Base-by-base conservation (phyloP, 1,284 basidiomycete species). In the Apiotrichum laibachii region DNA sequence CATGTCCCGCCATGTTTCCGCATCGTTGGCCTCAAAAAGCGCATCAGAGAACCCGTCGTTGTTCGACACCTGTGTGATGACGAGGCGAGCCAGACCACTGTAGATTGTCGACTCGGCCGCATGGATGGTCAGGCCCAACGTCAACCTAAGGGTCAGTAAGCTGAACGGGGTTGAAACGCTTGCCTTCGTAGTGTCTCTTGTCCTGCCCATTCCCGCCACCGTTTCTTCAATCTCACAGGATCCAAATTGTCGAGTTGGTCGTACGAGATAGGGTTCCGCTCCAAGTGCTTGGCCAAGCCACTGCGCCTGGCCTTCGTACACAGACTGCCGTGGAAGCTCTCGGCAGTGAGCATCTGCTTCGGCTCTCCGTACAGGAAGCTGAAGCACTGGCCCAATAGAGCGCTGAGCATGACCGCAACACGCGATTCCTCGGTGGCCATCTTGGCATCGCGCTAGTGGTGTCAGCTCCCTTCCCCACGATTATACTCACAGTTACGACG, bases 371-470 rank as follows among this genome's bases (percentile, higher is more conserved):
- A 47, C 5, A 61, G 26, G 22, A 61, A 61, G 39, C 55, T 54
- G 37, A 61, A 57, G n/a, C 48, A 57, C 22, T 61, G 59, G 13
- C 59, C 59, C 4, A 61, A 31, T 16, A 61, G 48, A 6, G 59
- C 34, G 26, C 51, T 55, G 26, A 61, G 52, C 11, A 26, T 53
- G 7, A 54, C 44, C 4, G 47, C 52, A n/a, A 57, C 46, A 1
- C 59, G 51, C 5, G 48, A 53, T 6, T 50, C 43, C 11, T 50
- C 59, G 1, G 34, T 44, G 5, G 48, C 47, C 55, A 57, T 56
- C 16, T 60, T 56, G 16, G 50, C 45, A 35, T 60, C 59, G 4
- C 59, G 45, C 53, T 59, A 34, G 31, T 9, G 35, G 22, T 1
- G 40, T 45, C 42, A 44, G 40, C 13, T 6, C 7, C 31, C 22